A percentile compares a stretch with the other conserved stretches of the same genome.
These are phyloP conservation scores for Fraxinus americana DNA, from an alignment of 257 asterid species.

Conservation along the genomic window DNA sequence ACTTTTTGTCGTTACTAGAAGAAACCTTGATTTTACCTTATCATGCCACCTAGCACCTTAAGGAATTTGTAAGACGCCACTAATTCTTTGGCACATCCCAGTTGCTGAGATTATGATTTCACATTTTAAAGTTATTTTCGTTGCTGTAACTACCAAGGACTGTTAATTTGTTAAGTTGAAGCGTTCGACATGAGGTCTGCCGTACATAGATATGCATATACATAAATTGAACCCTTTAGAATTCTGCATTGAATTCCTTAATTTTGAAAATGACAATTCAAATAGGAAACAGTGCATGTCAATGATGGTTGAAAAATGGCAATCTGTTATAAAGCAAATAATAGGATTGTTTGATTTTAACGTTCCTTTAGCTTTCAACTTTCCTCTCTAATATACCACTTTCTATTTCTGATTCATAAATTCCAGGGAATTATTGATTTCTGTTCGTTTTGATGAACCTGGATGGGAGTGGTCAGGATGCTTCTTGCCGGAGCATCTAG, in stretches of 20 bases:
- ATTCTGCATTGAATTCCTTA: background rate
- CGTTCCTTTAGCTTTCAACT: constrained; percentile 9
- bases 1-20: constrained; percentile 15
- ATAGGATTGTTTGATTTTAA: background rate
- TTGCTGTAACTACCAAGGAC: background rate
- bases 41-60: constrained; percentile 17
- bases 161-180: constrained; percentile 16
- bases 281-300: background rate
- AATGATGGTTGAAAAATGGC: background rate
- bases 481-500: constrained; percentile 90
- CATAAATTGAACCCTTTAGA: background rate
- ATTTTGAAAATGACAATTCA: constrained; percentile 1
- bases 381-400: constrained; percentile 14
- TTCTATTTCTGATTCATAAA: constrained; percentile 19
- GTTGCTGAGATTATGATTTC: background rate
- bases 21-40: constrained; percentile 2
- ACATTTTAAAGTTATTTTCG: constrained; percentile 2
- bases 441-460: constrained; percentile 81
- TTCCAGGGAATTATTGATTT: constrained; percentile 79
- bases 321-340: background rate
- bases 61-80: background rate
- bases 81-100: constrained; percentile 20
- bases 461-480: constrained; percentile 99
- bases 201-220: background rate
- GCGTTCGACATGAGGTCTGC: background rate